Evolutionary conservation across 495 filamentous ascomycete species (phyloP).

Genomic region (Xylaria longipes): DNA sequence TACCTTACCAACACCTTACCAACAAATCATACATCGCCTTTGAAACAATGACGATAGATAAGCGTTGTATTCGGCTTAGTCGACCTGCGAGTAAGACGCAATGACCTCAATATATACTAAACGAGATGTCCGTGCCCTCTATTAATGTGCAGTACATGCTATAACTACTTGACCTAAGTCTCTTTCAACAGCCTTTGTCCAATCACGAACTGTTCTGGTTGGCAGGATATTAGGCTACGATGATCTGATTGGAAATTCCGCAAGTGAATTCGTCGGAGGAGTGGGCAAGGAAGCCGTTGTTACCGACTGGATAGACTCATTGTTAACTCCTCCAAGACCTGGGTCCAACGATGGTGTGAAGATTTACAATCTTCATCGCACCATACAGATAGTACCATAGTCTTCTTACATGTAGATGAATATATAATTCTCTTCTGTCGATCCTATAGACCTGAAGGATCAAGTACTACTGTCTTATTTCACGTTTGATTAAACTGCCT

Average conservation of each 20-base stretch:
- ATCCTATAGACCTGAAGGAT: neutral
- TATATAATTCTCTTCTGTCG: neutral
- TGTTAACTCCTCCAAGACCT: no score
- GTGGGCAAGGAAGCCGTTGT: neutral
- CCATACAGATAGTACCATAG: neutral
- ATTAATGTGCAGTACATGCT: no score
- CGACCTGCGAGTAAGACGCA: no score
- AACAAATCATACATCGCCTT: no score
- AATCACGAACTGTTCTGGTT: neutral
- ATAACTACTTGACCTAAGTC: no score
- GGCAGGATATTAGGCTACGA: neutral
- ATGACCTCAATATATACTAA: no score
- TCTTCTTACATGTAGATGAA: neutral
- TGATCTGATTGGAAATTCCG: neutral
- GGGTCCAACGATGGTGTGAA: neutral
- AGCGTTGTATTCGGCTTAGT: no score
- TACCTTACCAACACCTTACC: neutral
- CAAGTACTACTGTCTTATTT: neutral
- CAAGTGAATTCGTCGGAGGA: neutral
- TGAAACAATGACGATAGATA: no score
- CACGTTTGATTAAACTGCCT: neutral
- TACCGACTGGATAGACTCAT: neutral
- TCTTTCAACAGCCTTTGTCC: no score
- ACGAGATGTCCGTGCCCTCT: no score
- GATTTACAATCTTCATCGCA: neutral